These are phyloP conservation scores for Calonectria hongkongensis DNA, from an alignment of 2,329 filamentous ascomycete genomes.

Conservation along the genomic window DNA sequence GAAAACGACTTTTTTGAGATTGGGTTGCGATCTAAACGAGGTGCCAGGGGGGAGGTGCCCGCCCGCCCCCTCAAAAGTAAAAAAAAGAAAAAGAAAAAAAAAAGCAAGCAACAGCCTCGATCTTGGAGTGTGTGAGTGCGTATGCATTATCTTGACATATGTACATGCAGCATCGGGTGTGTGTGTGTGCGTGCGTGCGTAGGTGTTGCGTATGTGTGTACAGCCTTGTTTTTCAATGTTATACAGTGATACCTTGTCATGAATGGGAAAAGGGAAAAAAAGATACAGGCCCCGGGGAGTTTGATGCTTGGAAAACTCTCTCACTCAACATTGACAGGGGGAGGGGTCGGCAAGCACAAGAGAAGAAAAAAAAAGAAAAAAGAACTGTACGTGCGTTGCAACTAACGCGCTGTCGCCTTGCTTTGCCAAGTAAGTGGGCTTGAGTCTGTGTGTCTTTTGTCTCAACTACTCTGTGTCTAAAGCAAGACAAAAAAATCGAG, in stretches of 20 bases:
- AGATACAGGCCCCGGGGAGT: background rate
- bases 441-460: background rate
- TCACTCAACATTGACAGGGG: background rate
- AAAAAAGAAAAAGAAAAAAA: background rate
- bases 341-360: background rate
- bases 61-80: background rate
- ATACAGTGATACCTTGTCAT: slow-evolving; percentile 9
- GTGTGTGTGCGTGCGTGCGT: background rate
- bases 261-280: background rate
- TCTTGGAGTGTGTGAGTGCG: slow-evolving; percentile 3
- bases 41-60: background rate
- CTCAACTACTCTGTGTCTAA: background rate
- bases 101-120: background rate
- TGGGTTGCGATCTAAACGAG: slow-evolving; percentile 28
- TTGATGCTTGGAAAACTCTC: slow-evolving; percentile 1
- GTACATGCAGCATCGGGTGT: background rate
- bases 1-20: background rate
- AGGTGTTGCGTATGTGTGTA: background rate
- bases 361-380: background rate
- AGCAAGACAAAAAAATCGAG: background rate
- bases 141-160: slow-evolving; percentile 7
- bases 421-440: background rate
- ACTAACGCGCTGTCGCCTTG: slow-evolving; percentile 20
- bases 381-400: background rate
- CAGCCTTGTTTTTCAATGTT: slow-evolving; percentile 13